Conservation (phyloP, 1,284 basidiomycete genomes). For the Cyathus olla region DNA sequence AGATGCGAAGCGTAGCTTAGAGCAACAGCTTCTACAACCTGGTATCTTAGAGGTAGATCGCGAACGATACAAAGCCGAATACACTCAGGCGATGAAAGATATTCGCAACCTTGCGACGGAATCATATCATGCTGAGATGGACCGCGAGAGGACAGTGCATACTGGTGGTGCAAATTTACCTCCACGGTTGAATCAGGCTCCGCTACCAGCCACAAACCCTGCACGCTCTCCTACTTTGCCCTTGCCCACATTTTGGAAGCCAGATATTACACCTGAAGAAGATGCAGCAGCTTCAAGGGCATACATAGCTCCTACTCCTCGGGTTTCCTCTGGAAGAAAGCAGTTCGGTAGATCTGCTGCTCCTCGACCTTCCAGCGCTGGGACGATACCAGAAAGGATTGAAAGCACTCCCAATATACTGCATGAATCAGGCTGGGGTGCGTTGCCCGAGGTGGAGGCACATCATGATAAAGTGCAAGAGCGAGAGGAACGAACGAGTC, state of each 20-base stretch:
- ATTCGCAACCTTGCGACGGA: constrained; percentile 53
- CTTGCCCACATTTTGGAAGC: too few species aligned
- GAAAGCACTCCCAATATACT: too few species aligned
- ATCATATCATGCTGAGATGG: constrained; percentile 50
- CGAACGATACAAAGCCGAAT: constrained; percentile 47
- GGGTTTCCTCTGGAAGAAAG: too few species aligned
- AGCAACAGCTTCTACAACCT: constrained; percentile 46
- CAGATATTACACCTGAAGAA: too few species aligned
- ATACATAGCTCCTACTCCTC: too few species aligned
- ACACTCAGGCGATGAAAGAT: constrained; percentile 48
- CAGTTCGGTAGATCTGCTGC: too few species aligned
- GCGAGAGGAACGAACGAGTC: constrained; percentile 9
- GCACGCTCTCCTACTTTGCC: too few species aligned
- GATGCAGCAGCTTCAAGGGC: too few species aligned
- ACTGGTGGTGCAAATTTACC: constrained; percentile 49
- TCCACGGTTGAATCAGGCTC: constrained; percentile 46
- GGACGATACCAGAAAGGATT: too few species aligned
- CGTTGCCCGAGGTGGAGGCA: background rate
- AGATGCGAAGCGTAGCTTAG: constrained; percentile 56
- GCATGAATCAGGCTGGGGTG: too few species aligned
- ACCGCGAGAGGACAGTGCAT: constrained; percentile 53
- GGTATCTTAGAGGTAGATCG: constrained; percentile 32
- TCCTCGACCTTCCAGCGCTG: background rate
- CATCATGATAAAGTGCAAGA: constrained; percentile 6
- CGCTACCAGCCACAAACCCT: too few species aligned